These are phyloP conservation scores for Aechmea fasciata DNA, from an alignment of 176 grass and related monocot species.

Conservation along the genomic window DNA sequence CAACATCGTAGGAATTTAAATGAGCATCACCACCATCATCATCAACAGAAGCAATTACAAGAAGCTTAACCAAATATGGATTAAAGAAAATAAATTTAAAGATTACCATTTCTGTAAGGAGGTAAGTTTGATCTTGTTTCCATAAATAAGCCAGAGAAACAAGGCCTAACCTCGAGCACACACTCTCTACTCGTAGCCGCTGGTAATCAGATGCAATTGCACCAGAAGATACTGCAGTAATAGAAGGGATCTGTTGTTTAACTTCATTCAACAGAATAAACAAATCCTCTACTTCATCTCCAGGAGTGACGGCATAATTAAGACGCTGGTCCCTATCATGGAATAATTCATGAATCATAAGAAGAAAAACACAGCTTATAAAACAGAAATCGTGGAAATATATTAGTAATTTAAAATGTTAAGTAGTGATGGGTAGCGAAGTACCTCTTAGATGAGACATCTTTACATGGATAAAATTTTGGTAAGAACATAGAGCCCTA, in stretches of 20 bases:
- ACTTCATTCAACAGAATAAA: conserved; percentile 62
- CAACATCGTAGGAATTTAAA: neutral
- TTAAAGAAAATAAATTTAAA: neutral
- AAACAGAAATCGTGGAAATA: too few relatives aligned
- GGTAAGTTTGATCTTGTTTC: conserved; percentile 87
- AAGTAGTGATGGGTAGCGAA: neutral
- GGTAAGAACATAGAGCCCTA: neutral
- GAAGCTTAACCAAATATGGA: neutral
- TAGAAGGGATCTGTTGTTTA: conserved; percentile 55
- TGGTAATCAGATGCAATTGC: conserved; percentile 94
- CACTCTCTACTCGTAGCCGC: conserved; percentile 78
- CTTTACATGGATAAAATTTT: neutral
- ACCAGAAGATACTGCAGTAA: conserved; percentile 66
- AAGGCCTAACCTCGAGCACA: conserved; percentile 75
- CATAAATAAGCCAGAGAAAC: conserved; percentile 80
- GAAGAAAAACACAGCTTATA: neutral
- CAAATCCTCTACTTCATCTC: conserved; percentile 92
- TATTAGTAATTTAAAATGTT: too few relatives aligned
- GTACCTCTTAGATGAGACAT: neutral
- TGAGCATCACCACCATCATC: neutral
- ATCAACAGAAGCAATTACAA: neutral
- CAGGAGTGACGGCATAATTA: conserved; percentile 51
- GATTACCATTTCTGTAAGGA: conserved; percentile 86
- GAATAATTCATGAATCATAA: neutral
- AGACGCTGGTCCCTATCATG: conserved; percentile 51